Base-by-base conservation (phyloP, 2,329 filamentous ascomycete species). In the Madurella mycetomatis region DNA sequence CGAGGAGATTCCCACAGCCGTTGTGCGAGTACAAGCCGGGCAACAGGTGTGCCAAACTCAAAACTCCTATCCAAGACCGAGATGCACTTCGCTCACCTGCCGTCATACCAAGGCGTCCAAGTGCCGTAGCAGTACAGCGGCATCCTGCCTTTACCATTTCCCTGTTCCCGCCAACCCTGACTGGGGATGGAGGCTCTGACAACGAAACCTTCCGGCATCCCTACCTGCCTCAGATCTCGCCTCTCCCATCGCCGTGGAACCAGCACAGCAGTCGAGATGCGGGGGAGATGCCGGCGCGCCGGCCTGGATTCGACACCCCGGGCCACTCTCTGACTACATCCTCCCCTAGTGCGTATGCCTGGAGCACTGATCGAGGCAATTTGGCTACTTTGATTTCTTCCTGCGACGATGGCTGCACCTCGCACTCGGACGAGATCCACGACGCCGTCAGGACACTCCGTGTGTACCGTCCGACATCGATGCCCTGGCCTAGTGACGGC, bases 1-100 rank as follows among this genome's bases (percentile, higher is more conserved):
- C 72, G 19, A 74, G 78, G 39, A 72, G 78, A 31, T 81, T 78
- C 56, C 79, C 79, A 0, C 76, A 74, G 49, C 78, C 78, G 1
- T 61, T 68, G 7, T 82, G 79, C 63, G 72, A 78, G 58, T 82
- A 82, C 59, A 70, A 56, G 44, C 42, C 57, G 3, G 59, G 43
- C 39, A 56, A 34, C 51, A 64, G 62, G 63, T 62, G 50, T 19
- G 62, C 57, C 17, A 31, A 17, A 34, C 43, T 34, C 40, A 25
- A 37, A 42, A 2, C 15, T 2, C 25, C 31, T 37, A 2, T 8
- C 17, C 25, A 45, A 16, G 42, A 19, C 40, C 32, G 17, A 34
- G 17, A 16, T 46, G 19, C 15, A 12, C 12, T n/a, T 17, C 40
- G 42, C 47, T 59, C 41, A 56, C 54, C 9, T 19, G 2, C 17